Conservation (phyloP, 2,329 filamentous ascomycete genomes). For the Hansfordia pulvinata region DNA sequence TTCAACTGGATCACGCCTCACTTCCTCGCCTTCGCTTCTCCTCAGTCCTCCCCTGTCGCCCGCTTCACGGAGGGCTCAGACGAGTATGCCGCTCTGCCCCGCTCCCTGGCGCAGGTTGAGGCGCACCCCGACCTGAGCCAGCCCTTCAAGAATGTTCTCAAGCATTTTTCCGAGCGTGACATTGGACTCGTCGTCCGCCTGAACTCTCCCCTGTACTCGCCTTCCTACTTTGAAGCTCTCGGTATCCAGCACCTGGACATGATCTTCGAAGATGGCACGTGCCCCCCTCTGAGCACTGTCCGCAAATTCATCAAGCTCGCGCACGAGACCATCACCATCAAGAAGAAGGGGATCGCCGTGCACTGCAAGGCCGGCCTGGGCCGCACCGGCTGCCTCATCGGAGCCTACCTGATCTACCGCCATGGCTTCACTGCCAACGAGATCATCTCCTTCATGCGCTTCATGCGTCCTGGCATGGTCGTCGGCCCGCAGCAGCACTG, state of each 20-base stretch:
- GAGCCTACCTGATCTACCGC: slow-evolving; percentile 93
- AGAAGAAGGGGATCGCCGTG: slow-evolving; percentile 87
- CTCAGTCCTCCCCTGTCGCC: slow-evolving; percentile 66
- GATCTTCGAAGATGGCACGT: slow-evolving; percentile 99
- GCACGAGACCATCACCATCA: slow-evolving; percentile 83
- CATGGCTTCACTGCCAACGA: slow-evolving; percentile 97
- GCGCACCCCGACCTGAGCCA: slow-evolving; percentile 57
- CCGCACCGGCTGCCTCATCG: slow-evolving; percentile 89
- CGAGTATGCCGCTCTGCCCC: slow-evolving; percentile 61
- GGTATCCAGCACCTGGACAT: slow-evolving; percentile 96
- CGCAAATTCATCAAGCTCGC: slow-evolving; percentile 90
- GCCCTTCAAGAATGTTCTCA: slow-evolving; percentile 91
- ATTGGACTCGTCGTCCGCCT: slow-evolving; percentile 89
- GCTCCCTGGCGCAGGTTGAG: slow-evolving; percentile 59
- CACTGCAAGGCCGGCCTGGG: slow-evolving; percentile 98
- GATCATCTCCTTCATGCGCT: slow-evolving; percentile 95
- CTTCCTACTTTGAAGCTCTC: slow-evolving; percentile 91
- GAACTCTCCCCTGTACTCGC: slow-evolving; percentile 91
- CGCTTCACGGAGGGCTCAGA: slow-evolving; percentile 62
- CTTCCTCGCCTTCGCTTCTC: slow-evolving; percentile 93
- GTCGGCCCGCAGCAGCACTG: slow-evolving; percentile 98
- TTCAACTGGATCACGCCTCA: slow-evolving; percentile 98
- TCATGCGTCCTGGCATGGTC: slow-evolving; percentile 98
- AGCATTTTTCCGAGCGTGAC: slow-evolving; percentile 76
- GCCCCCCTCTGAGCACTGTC: slow-evolving; percentile 77